phyloP scores from a whole-genome alignment of 2,329 filamentous ascomycete genomes.

The Colletotrichum kahawae region DNA sequence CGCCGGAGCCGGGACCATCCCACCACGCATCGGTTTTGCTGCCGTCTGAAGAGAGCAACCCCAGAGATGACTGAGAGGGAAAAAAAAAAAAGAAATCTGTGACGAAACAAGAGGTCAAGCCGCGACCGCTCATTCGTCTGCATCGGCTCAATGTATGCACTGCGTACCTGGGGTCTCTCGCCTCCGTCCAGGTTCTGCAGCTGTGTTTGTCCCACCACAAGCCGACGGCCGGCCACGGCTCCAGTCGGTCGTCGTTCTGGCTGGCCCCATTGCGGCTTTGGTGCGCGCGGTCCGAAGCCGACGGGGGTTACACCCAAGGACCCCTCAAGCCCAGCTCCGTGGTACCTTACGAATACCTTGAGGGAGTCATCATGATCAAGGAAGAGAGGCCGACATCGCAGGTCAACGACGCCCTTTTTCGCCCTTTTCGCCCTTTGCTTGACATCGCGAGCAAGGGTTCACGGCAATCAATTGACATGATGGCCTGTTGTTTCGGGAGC shows the following conservation, averaged over 20 bases:
- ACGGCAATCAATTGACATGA: not conserved
- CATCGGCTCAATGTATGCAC: not conserved
- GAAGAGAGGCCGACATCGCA: not conserved
- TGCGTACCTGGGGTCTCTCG: not conserved
- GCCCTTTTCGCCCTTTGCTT: not conserved
- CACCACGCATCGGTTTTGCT: not conserved
- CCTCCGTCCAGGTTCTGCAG: not conserved
- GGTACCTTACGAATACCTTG: not conserved
- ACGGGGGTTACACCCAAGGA: not conserved
- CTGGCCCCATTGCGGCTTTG: slow-evolving; percentile 19
- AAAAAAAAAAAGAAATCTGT: not conserved
- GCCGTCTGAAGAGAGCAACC: not conserved
- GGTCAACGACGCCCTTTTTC: slow-evolving; percentile 3
- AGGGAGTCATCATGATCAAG: not conserved
- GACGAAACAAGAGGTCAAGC: slow-evolving; percentile 23
- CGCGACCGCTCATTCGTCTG: slow-evolving; percentile 14
- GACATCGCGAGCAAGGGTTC: slow-evolving; percentile 5
- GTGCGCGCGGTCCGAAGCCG: slow-evolving; percentile 18
- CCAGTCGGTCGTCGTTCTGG: slow-evolving; percentile 19
- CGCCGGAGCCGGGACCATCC: slow-evolving; percentile 5
- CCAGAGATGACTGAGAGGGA: not conserved
- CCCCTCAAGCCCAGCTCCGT: not conserved
- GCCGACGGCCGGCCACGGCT: slow-evolving; percentile 21
- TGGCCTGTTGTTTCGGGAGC: not conserved
- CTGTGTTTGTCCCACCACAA: slow-evolving; percentile 14